These are phyloP conservation scores for Biancaea sappan DNA, from an alignment of 306 rosid species.

Conservation along the genomic window DNA sequence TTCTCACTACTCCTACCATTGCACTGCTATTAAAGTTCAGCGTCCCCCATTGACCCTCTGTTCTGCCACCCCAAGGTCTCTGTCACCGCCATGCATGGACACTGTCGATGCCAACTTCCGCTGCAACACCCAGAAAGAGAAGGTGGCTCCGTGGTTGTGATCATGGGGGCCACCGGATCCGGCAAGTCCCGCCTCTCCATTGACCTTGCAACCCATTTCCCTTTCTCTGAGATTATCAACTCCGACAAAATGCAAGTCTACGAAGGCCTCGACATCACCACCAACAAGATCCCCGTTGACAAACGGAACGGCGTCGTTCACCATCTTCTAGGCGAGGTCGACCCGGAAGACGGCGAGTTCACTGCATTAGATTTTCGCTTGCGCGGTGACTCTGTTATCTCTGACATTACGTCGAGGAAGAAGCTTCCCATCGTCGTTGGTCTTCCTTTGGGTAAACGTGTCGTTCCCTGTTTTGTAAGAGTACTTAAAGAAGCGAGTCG, in stretches of 20 bases:
- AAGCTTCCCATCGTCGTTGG: conserved; percentile 78
- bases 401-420: conserved; percentile 41
- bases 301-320: conserved; percentile 66
- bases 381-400: conserved; percentile 38
- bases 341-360: conserved; percentile 48
- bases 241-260: conserved; percentile 91
- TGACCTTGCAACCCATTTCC: conserved; percentile 75
- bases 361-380: conserved; percentile 60
- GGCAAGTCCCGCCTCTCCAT: conserved; percentile 87
- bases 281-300: conserved; percentile 73
- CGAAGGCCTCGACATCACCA: conserved; percentile 76
- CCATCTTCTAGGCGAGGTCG: conserved; percentile 76
- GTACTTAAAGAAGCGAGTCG: too few species aligned
- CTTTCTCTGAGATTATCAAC: conserved; percentile 69
- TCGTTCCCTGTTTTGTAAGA: too few species aligned
- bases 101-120: not conserved
- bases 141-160: conserved; percentile 67
- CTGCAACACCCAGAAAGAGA: conserved; percentile 51
- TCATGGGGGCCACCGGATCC: conserved; percentile 88
- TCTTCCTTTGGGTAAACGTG: too few species aligned
- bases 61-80: not conserved
- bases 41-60: not conserved
- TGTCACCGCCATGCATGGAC: conserved; percentile 57
- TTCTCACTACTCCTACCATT: conserved; percentile 29
- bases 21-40: not conserved